phyloP scores from a whole-genome alignment of 73 alveolate genomes.

The Paramecium biaurelia region DNA sequence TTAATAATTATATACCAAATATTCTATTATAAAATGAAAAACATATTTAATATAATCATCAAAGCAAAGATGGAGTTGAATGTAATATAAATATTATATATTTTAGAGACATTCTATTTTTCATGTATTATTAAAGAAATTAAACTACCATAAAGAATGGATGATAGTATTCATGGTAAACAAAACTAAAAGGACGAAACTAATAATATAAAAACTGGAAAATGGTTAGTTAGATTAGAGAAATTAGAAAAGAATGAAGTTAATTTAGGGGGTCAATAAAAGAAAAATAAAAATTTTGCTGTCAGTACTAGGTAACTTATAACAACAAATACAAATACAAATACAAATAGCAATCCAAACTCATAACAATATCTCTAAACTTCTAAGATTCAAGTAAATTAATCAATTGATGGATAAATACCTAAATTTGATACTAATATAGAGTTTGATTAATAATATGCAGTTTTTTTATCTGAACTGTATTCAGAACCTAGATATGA shows the following conservation, averaged over 20 bases:
- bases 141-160: neutral
- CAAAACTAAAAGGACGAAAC: neutral
- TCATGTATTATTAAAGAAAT: neutral
- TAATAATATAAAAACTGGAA: neutral
- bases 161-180: neutral
- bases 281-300: neutral
- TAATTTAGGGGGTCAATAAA: neutral
- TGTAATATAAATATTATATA: neutral
- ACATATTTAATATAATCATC: neutral
- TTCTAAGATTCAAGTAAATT: neutral
- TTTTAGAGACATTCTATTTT: neutral
- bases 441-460: neutral
- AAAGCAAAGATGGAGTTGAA: neutral
- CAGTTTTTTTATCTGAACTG: neutral
- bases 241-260: neutral
- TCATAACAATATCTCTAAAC: neutral
- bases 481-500: constrained; percentile 10
- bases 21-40: neutral
- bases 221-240: neutral
- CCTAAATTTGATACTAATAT: neutral
- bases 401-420: constrained; percentile 2
- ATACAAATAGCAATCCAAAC: neutral
- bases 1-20: neutral
- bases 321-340: neutral
- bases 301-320: neutral